Percentiles rank a stretch among this genome's conserved stretches.
Evolutionary conservation across 257 asterid species (phyloP).

Genomic region (Scutellaria galericulata): DNA sequence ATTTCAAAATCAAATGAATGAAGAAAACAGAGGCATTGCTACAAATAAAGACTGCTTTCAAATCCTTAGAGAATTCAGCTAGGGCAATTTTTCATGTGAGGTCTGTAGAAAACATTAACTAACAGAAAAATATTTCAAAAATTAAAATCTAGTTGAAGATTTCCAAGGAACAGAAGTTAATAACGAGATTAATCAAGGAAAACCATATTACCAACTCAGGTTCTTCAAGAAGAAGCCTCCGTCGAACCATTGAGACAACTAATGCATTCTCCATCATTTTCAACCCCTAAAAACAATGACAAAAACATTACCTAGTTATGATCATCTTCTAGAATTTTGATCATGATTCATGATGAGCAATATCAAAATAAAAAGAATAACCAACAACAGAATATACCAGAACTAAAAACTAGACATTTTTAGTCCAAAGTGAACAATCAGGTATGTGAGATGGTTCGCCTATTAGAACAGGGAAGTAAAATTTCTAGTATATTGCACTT

Average conservation of each 20-base stretch:
- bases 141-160: neutral
- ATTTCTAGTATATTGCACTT: neutral
- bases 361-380: constrained; percentile 9
- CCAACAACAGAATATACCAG: constrained; percentile 15
- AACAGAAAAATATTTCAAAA: neutral
- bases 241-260: constrained; percentile 75
- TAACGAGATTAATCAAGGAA: constrained; percentile 29
- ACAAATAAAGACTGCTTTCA: neutral
- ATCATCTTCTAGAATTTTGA: constrained; percentile 27
- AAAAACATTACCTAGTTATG: constrained; percentile 21
- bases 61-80: constrained; percentile 6
- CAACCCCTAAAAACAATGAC: constrained; percentile 59
- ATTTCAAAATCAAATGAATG: constrained; percentile 23
- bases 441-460: neutral
- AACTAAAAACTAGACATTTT: constrained; percentile 9
- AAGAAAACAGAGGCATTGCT: constrained; percentile 14
- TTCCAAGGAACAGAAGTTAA: constrained; percentile 17
- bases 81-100: neutral
- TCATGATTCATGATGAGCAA: constrained; percentile 22
- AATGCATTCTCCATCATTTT: constrained; percentile 75
- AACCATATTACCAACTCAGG: constrained; percentile 70
- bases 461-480: constrained; percentile 10
- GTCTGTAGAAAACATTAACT: constrained; percentile 20
- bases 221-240: constrained; percentile 96
- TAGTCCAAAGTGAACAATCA: constrained; percentile 12